A percentile compares a stretch with the other conserved stretches of the same genome.
Evolutionary conservation across 1,284 basidiomycete genomes (phyloP).

Genomic region (Ustilago vetiveriae): DNA sequence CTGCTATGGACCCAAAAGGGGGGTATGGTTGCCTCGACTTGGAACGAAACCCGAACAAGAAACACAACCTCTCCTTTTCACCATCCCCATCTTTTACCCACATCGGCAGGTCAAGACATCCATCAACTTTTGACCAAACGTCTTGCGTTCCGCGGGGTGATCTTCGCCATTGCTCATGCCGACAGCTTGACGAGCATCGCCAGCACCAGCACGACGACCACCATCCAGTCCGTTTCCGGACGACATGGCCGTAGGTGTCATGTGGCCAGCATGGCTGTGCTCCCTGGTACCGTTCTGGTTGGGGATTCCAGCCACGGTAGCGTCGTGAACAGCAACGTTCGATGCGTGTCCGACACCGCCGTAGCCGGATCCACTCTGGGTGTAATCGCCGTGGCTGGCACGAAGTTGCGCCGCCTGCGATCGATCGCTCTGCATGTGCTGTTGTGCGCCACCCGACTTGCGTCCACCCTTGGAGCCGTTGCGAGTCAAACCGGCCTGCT

Average conservation of each 20-base stretch:
- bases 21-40: neutral
- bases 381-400: constrained; percentile 49
- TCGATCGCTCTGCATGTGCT: constrained; percentile 40
- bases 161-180: constrained; percentile 60
- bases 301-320: constrained; percentile 50
- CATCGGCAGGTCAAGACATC: constrained; percentile 67
- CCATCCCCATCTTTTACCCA: no score
- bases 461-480: constrained; percentile 58
- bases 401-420: constrained; percentile 42
- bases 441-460: constrained; percentile 54
- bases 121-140: constrained; percentile 65
- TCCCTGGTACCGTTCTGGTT: constrained; percentile 39
- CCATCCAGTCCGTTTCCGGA: constrained; percentile 45
- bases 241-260: constrained; percentile 46
- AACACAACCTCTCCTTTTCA: no score
- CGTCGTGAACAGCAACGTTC: constrained; percentile 62
- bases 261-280: constrained; percentile 48
- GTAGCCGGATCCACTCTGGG: constrained; percentile 44
- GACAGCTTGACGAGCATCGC: constrained; percentile 47
- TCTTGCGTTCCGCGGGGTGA: constrained; percentile 54
- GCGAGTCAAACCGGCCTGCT: constrained; percentile 40
- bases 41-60: no score
- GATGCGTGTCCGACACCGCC: constrained; percentile 56
- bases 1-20: no score
- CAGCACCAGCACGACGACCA: no score